Percentiles rank a stretch among this genome's conserved stretches.
Evolutionary conservation across 257 asterid genomes (phyloP).

Genomic region (Linderniella brevidens): DNA sequence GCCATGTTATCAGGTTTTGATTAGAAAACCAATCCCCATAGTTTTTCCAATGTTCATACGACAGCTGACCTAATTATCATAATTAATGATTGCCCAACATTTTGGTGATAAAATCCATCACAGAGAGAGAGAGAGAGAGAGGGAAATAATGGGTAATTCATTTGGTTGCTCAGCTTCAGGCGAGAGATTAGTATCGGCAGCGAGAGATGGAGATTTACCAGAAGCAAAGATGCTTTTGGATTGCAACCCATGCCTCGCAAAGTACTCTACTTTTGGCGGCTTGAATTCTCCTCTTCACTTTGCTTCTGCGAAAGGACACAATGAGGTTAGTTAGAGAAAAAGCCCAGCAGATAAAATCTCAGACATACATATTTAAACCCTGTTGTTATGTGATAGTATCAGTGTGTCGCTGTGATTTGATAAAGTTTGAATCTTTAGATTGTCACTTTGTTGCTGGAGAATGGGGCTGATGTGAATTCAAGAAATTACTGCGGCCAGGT

Average conservation of each 20-base stretch:
- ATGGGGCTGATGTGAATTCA: slow-evolving; percentile 98
- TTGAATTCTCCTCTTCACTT: slow-evolving; percentile 94
- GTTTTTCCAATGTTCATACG: no score
- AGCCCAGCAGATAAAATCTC: no score
- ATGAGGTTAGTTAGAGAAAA: slow-evolving; percentile 32
- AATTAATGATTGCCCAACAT: no score
- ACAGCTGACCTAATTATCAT: no score
- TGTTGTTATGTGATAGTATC: not conserved
- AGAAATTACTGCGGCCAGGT: slow-evolving; percentile 83
- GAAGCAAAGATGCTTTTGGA: slow-evolving; percentile 98
- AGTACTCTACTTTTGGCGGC: slow-evolving; percentile 98
- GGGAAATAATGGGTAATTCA: slow-evolving; percentile 49
- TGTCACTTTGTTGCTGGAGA: slow-evolving; percentile 85
- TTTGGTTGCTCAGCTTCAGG: slow-evolving; percentile 99
- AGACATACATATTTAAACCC: not conserved
- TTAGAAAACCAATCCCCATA: no score
- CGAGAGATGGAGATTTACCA: slow-evolving; percentile 95
- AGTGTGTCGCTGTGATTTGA: slow-evolving; percentile 11
- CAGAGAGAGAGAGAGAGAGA: no score
- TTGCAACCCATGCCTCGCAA: slow-evolving; percentile 87
- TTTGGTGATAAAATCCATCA: no score
- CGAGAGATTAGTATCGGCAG: slow-evolving; percentile 98
- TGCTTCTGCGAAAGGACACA: slow-evolving; percentile 96
- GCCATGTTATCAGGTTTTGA: no score
- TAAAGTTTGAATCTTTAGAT: slow-evolving; percentile 33